Evolutionary conservation across 495 filamentous ascomycete species (phyloP), one percentile per base, ranked within the genome.

Genomic region (Xylaria curta): DNA sequence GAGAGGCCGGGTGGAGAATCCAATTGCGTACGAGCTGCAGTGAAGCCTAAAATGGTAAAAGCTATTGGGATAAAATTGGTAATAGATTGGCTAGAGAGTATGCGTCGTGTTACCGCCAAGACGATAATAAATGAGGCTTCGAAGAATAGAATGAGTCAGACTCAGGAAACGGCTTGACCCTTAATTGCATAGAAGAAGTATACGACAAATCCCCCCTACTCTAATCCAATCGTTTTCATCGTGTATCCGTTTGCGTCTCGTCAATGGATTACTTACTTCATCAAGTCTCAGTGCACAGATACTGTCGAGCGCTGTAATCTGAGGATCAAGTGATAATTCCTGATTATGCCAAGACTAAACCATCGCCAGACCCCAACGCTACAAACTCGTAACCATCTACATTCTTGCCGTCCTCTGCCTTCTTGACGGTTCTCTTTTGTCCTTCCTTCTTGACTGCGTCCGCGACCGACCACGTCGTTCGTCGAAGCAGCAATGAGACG

Each of bases 401-500:
- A 62, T 28, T 2, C 44, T 54, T 26, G 10, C 4, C 7, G 9
- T 40, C 46, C 24, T 21, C 68, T 21, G 42, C n/a, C 31, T 33
- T 42, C 56, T 59, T 75, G 44, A 62, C 76, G 46, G 61, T 73
- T 42, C 60, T 73, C 19, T 75, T 79, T 66, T 78, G 73, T 31
- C 65, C 42, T 40, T 78, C 81, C 28, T 80, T 76, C 60, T 80
- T 78, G n/a, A 89, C 74, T 28, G 86, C 85, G 38, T 85, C 85
- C 60, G 81, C 74, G 53, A 86, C 53, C 0, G 76, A 83, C 67
- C 84, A 79, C 13, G 78, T 64, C 54, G 81, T 85, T 69, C 88
- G 77, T 44, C 72, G 72, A 64, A 90, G 72, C 65, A 88, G 84
- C 75, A 79, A 83, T 46, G 77, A 78, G 12, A 89, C 79, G 12